Evolutionary conservation across 129 eudicot genomes (phyloP).

Genomic region (Pseudognaphalium luteoalbum): DNA sequence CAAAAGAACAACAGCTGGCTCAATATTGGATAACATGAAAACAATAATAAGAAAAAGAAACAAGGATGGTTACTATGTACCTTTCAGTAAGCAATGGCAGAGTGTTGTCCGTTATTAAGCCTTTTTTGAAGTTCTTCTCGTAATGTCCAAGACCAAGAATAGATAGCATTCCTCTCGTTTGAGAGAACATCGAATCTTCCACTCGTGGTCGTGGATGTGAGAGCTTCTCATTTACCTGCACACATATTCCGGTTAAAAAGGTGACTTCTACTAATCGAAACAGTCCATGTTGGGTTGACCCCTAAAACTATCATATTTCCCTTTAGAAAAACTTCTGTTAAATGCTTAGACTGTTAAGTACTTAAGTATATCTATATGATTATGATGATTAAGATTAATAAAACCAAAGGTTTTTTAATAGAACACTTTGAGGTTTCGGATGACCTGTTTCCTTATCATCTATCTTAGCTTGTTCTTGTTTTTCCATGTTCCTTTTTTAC

Average conservation of each 20-base stretch:
- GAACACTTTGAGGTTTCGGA: not conserved
- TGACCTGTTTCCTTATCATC: not conserved
- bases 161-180: not conserved
- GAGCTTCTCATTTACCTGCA: not conserved
- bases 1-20: too few species aligned
- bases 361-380: too few species aligned
- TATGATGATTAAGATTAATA: not conserved
- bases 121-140: not conserved
- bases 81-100: constrained; percentile 1
- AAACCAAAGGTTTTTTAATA: not conserved
- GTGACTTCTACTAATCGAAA: not conserved
- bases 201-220: not conserved
- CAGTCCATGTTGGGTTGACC: not conserved
- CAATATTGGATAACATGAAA: too few species aligned
- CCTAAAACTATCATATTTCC: not conserved
- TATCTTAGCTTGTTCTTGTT: not conserved
- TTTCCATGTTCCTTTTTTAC: not conserved
- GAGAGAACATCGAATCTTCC: not conserved
- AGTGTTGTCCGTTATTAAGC: not conserved
- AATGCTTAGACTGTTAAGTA: too few species aligned
- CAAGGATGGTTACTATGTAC: not conserved
- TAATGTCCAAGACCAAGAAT: not conserved
- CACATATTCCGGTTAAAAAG: not conserved
- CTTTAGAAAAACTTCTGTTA: not conserved
- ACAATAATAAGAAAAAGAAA: too few species aligned